Evolutionary conservation across 192 early-diverging fungal genomes (phyloP), one percentile per base, ranked within the genome.

Genomic region (Pilaira anomala): DNA sequence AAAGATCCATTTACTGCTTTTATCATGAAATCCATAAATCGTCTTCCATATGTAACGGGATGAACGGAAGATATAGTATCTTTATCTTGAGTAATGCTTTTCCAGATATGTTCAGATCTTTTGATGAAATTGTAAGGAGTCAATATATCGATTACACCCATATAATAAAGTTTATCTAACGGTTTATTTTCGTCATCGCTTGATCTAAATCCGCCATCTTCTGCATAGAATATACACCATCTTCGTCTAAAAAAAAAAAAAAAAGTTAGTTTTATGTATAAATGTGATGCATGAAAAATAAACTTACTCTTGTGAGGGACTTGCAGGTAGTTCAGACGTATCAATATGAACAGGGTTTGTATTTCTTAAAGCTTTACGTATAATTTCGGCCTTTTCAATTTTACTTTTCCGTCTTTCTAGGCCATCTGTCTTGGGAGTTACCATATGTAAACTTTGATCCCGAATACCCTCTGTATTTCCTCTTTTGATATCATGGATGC

Each of bases 61-160:
- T 48, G 61, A 1, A 63, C 61, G 13, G 61, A 50, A 22, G 61
- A 63, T 2, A 63, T 63, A 3, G 61, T 52, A 18, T 63, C 22
- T 42, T 84, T 82, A 61, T 97, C 92, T 59, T 90, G 79, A 14
- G 81, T 81, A 55, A 97, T 66, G 7, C 86, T 78, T 76, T 96
- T 99, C 82, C 89, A 95, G 24, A 91, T 74, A 62, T 93, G 91
- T 71, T 99, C 97, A 36, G 89, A 64, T 66, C 89, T 87, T 77
- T 99, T 99, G 50, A 83, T 75, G 28, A 84, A 71, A 74, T 93
- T 89, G 77, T 97, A 99, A 5, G 91, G 87, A 16, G 97, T 99
- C 58, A 99, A 83, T 49, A 99, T 98, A 68, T 99, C 97, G 56
- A 99, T 99, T 62, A 98, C 88, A 13, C 96, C 95, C 64, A 99